A percentile compares a stretch with the other conserved stretches of the same genome.
These are phyloP conservation scores for Narthecium ossifragum DNA, from an alignment of 106 monocot genomes.

Conservation along the genomic window DNA sequence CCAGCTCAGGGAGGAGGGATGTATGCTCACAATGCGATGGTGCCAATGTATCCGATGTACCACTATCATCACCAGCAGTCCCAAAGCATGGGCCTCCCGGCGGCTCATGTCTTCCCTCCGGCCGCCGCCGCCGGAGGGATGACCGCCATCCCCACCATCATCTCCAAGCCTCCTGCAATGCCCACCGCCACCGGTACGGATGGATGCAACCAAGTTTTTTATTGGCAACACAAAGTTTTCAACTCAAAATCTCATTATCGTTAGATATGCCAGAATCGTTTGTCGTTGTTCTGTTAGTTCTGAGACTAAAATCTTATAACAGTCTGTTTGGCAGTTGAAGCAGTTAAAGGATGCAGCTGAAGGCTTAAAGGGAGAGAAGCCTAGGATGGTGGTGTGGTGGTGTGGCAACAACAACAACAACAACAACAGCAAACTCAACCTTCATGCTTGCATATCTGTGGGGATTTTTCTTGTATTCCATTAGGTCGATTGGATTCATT, in stretches of 20 bases:
- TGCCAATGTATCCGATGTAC: slow-evolving; percentile 35
- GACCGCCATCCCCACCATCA: slow-evolving; percentile 31
- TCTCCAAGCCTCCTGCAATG: slow-evolving; percentile 41
- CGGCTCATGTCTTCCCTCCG: slow-evolving; percentile 39
- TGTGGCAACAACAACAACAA: background rate
- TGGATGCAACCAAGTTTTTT: no score
- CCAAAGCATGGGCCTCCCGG: slow-evolving; percentile 36
- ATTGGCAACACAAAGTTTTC: no score
- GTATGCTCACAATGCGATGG: slow-evolving; percentile 18
- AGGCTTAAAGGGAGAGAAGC: background rate
- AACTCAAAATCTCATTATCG: no score
- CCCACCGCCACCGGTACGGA: slow-evolving; percentile 32
- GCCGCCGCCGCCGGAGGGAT: slow-evolving; percentile 10
- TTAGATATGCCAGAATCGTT: no score
- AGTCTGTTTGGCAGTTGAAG: slow-evolving; percentile 40
- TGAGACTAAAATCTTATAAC: no score
- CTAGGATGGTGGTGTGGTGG: no score
- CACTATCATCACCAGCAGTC: slow-evolving; percentile 38
- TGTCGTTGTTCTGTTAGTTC: no score
- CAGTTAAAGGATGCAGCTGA: slow-evolving; percentile 42
- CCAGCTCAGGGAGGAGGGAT: slow-evolving; percentile 26
- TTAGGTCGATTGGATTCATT: slow-evolving; percentile 18
- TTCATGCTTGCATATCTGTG: slow-evolving; percentile 10
- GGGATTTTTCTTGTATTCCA: slow-evolving; percentile 13
- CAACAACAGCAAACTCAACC: background rate